Conservation (phyloP, 768 basidiomycete genomes). For the Udeniomyces megalosporus region DNA sequence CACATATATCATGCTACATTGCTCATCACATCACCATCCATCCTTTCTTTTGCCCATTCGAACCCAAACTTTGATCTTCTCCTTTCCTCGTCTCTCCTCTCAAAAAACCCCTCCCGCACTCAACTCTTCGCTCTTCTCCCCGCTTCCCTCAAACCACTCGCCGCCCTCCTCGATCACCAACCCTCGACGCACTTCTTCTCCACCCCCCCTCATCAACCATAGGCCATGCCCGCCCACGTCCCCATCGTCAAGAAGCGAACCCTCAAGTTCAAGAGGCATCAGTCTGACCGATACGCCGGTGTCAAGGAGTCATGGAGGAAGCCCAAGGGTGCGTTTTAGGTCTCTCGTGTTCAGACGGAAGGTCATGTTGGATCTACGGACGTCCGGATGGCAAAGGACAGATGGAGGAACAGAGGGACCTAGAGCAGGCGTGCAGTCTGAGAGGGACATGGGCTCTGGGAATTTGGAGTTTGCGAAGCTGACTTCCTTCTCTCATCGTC, state of each 20-base stretch:
- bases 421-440: too few relatives aligned
- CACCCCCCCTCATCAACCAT: not conserved
- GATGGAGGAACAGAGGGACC: too few relatives aligned
- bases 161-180: not conserved
- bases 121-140: not conserved
- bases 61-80: not conserved
- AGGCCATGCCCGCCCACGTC: constrained; percentile 27
- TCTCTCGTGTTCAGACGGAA: too few relatives aligned
- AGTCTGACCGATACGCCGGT: constrained; percentile 90
- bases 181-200: not conserved
- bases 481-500: too few relatives aligned
- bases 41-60: too few relatives aligned
- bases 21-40: too few relatives aligned
- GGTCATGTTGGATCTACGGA: too few relatives aligned
- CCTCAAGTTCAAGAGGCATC: constrained; percentile 97
- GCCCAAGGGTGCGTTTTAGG: constrained; percentile 53
- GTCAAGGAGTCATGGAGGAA: constrained; percentile 99
- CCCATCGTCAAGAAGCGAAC: constrained; percentile 94
- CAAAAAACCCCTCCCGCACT: not conserved
- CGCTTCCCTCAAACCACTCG: not conserved
- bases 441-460: too few relatives aligned
- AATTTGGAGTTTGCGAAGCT: too few relatives aligned
- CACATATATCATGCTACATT: too few relatives aligned
- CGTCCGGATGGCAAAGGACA: too few relatives aligned
- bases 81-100: not conserved